These are phyloP conservation scores for Coemansia sp. DNA, from an alignment of 192 early-diverging fungal species.

Conservation along the genomic window DNA sequence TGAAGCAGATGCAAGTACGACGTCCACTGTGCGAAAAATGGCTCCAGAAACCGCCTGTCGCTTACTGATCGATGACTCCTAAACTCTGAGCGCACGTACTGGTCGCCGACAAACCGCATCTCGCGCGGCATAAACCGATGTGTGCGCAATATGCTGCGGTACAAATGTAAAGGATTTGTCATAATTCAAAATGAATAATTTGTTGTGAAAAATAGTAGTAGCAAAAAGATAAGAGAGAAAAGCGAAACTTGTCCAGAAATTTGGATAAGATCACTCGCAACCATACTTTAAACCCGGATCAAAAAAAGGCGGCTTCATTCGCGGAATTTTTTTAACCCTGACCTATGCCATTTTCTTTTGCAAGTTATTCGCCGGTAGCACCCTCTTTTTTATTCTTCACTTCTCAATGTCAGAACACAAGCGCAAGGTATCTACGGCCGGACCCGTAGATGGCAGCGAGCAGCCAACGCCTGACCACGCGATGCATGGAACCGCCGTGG, in stretches of 20 bases:
- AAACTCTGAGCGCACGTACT: conserved; percentile 54
- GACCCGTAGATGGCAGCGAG: conserved; percentile 12
- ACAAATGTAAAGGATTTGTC: conserved; percentile 34
- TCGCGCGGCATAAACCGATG: conserved; percentile 47
- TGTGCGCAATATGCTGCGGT: conserved; percentile 37
- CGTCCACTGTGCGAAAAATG: conserved; percentile 50
- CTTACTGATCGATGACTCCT: conserved; percentile 45
- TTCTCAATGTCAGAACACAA: conserved; percentile 43
- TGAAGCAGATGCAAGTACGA: conserved; percentile 33
- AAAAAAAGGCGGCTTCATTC: background rate
- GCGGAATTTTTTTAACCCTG: background rate
- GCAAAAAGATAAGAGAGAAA: background rate
- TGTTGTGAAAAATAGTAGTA: background rate
- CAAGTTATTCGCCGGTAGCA: background rate
- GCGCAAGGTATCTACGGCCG: conserved; percentile 25
- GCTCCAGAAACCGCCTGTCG: conserved; percentile 40
- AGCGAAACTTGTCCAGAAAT: background rate
- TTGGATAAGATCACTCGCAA: background rate
- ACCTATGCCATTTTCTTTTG: background rate
- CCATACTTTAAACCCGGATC: background rate
- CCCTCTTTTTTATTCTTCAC: background rate
- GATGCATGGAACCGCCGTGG: conserved; percentile 35
- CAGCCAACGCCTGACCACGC: background rate
- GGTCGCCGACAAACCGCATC: conserved; percentile 56
- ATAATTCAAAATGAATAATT: conserved; percentile 9